Percentiles rank a stretch among this genome's conserved stretches.
Conservation (phyloP, 108 stramenopile genomes). For the Cyclostephanos invisitatus region DNA sequence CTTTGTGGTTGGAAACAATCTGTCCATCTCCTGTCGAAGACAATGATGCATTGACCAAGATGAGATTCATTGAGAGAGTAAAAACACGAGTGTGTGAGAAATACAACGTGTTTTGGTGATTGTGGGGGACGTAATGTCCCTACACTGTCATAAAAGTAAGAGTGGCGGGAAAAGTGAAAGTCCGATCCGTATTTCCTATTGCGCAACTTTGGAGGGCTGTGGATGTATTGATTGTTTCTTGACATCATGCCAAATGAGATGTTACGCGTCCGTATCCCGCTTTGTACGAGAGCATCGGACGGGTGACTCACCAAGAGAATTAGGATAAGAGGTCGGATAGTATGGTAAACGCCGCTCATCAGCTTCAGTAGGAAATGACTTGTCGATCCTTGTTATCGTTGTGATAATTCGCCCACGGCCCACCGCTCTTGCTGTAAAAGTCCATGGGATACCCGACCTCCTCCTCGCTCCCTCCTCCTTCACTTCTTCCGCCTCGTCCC, state of each 20-base stretch:
- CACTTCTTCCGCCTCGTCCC: constrained; percentile 20
- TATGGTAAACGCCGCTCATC: background rate
- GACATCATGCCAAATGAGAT: constrained; percentile 51
- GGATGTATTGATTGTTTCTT: constrained; percentile 18
- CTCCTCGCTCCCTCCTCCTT: background rate
- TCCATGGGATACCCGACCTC: constrained; percentile 94
- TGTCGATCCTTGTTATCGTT: constrained; percentile 56
- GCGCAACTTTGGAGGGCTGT: constrained; percentile 51
- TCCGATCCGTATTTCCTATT: constrained; percentile 35
- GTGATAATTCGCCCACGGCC: constrained; percentile 94
- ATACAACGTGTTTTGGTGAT: too few relatives aligned
- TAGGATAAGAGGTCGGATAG: too few relatives aligned
- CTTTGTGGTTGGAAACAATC: too few relatives aligned
- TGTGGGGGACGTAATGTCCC: constrained; percentile 39
- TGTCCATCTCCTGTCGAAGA: too few relatives aligned
- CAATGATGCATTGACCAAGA: too few relatives aligned
- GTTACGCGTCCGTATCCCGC: constrained; percentile 36
- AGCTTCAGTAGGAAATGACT: constrained; percentile 22
- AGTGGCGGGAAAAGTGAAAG: constrained; percentile 50
- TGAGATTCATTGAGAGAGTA: too few relatives aligned
- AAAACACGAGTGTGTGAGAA: too few relatives aligned
- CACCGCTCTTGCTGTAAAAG: constrained; percentile 89
- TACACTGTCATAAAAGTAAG: constrained; percentile 25
- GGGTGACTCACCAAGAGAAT: background rate
- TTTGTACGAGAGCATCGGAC: background rate